A percentile compares a stretch with the other conserved stretches of the same genome.
These are phyloP conservation scores for Trichophaea hybrida DNA, from an alignment of 2,329 filamentous ascomycete genomes.

Conservation along the genomic window DNA sequence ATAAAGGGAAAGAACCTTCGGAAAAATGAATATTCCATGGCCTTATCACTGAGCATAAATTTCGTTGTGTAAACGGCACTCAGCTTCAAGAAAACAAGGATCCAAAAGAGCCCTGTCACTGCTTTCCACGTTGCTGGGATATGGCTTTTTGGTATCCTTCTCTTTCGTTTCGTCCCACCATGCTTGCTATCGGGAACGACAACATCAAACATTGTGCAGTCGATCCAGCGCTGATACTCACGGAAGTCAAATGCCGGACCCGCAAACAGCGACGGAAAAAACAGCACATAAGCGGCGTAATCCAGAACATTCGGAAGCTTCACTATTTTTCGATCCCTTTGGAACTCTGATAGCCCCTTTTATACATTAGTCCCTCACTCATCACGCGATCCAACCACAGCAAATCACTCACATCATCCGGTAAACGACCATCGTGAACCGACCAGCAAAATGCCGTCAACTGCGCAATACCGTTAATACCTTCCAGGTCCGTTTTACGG, in stretches of 20 bases:
- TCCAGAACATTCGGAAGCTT: constrained; percentile 64
- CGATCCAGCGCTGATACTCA: constrained; percentile 84
- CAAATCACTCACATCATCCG: constrained; percentile 35
- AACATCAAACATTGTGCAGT: constrained; percentile 85
- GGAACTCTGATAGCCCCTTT: constrained; percentile 65
- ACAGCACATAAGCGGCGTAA: constrained; percentile 80
- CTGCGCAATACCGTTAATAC: constrained; percentile 20
- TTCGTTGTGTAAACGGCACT: constrained; percentile 50
- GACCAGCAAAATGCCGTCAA: constrained; percentile 96
- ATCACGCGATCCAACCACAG: background rate
- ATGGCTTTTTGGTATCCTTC: constrained; percentile 81
- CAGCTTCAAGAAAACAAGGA: constrained; percentile 61
- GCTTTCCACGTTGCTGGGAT: constrained; percentile 71
- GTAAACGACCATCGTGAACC: constrained; percentile 75
- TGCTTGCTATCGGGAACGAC: constrained; percentile 73
- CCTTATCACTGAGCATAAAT: constrained; percentile 51
- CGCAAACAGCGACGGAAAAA: constrained; percentile 81
- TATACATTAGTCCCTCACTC: background rate
- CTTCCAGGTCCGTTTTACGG: constrained; percentile 8
- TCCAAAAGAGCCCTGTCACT: constrained; percentile 59
- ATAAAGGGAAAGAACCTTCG: constrained; percentile 36
- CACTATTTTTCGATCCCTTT: constrained; percentile 65
- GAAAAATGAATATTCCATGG: constrained; percentile 51
- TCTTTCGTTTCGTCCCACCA: constrained; percentile 73
- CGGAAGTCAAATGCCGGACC: constrained; percentile 90